Conservation (phyloP, 2,329 filamentous ascomycete species). For the Aureobasidium melanogenum region DNA sequence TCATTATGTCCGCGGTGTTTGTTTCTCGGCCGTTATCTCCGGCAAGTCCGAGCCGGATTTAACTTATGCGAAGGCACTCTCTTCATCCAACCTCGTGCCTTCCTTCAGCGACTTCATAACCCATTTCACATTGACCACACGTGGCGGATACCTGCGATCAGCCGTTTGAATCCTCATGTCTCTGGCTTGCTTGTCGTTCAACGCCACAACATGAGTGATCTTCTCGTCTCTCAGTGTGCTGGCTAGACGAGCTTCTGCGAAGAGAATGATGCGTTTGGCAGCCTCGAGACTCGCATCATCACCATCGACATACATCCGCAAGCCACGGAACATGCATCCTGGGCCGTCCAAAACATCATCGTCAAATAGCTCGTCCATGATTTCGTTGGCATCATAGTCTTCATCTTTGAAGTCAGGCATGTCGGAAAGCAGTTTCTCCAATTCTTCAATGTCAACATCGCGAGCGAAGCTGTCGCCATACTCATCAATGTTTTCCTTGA, state of each 20-base stretch:
- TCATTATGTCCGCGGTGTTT: not conserved
- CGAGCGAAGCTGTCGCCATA: slow-evolving; percentile 79
- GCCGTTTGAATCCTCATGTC: slow-evolving; percentile 30
- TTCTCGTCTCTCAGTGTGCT: slow-evolving; percentile 41
- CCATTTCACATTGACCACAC: slow-evolving; percentile 65
- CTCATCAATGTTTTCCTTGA: slow-evolving; percentile 58
- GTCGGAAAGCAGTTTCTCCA: slow-evolving; percentile 41
- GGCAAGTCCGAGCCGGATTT: not conserved
- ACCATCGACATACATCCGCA: slow-evolving; percentile 35
- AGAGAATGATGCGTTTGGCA: slow-evolving; percentile 50
- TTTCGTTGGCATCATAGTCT: slow-evolving; percentile 38
- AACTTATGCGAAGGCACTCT: slow-evolving; percentile 26
- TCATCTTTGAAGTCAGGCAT: slow-evolving; percentile 44
- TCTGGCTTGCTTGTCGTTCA: slow-evolving; percentile 37
- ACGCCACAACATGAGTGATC: slow-evolving; percentile 64
- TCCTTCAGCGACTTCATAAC: slow-evolving; percentile 73
- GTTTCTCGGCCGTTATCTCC: not conserved
- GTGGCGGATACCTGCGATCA: slow-evolving; percentile 41
- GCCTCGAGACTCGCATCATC: slow-evolving; percentile 22
- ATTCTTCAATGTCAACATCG: slow-evolving; percentile 55
- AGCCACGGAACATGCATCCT: slow-evolving; percentile 44
- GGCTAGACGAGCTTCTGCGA: slow-evolving; percentile 56
- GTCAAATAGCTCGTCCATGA: slow-evolving; percentile 43
- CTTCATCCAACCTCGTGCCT: slow-evolving; percentile 71
- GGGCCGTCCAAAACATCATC: slow-evolving; percentile 46